These are phyloP conservation scores for Castanea mollissima DNA, from an alignment of 306 rosid species.

Conservation along the genomic window DNA sequence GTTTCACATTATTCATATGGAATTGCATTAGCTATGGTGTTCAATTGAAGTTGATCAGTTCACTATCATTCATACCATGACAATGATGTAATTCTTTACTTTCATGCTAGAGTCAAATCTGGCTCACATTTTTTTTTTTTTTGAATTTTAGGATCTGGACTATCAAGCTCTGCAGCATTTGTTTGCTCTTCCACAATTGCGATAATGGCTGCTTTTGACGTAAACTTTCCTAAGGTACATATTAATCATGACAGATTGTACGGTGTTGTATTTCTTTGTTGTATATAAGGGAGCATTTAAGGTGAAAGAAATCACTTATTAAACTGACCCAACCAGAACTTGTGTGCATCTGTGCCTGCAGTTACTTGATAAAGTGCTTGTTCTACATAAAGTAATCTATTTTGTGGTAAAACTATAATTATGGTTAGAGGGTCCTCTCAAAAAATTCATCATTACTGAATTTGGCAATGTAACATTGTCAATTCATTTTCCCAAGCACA, in stretches of 20 bases:
- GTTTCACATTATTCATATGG: constrained; percentile 6
- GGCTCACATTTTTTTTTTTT: background rate
- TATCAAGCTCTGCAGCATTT: constrained; percentile 97
- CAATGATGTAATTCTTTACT: background rate
- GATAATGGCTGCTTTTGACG: constrained; percentile 84
- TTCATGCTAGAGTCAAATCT: background rate
- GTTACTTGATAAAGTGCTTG: background rate
- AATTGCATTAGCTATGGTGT: background rate
- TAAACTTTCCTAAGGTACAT: constrained; percentile 78
- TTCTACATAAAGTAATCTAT: background rate
- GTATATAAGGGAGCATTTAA: background rate
- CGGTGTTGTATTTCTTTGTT: background rate
- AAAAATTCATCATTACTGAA: background rate
- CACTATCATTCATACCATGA: background rate
- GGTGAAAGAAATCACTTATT: background rate
- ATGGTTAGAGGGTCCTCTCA: background rate
- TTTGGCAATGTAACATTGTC: background rate
- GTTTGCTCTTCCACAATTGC: constrained; percentile 97
- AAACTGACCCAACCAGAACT: background rate
- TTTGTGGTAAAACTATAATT: background rate
- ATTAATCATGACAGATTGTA: background rate
- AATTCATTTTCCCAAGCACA: too few relatives aligned
- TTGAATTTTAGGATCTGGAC: constrained; percentile 73
- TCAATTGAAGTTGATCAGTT: background rate
- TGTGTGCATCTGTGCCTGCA: background rate